These are phyloP conservation scores for Pythium dissimile DNA, from an alignment of 352 stramenopile species.

Conservation along the genomic window DNA sequence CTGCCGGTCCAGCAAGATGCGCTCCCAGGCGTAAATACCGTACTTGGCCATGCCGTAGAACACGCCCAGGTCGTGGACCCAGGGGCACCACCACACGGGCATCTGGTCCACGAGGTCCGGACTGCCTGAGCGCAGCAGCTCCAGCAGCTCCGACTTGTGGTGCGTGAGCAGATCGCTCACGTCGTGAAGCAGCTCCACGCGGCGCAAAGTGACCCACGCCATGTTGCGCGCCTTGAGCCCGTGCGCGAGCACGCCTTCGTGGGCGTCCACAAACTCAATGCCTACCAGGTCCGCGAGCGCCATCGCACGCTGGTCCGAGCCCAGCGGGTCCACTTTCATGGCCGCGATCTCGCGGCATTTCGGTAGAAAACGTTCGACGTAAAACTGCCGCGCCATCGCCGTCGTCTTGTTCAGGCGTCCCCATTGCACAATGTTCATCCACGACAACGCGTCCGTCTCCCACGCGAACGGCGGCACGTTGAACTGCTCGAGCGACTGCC, in stretches of 20 bases:
- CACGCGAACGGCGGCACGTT: slow-evolving; percentile 54
- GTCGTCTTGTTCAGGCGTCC: slow-evolving; percentile 82
- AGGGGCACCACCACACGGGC: slow-evolving; percentile 89
- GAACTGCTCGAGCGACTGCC: slow-evolving; percentile 9
- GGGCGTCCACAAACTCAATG: slow-evolving; percentile 85
- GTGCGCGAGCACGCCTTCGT: slow-evolving; percentile 78
- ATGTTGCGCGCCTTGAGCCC: slow-evolving; percentile 83
- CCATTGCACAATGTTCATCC: slow-evolving; percentile 81
- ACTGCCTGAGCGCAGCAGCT: slow-evolving; percentile 56
- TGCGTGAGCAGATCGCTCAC: slow-evolving; percentile 57
- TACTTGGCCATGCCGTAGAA: slow-evolving; percentile 80
- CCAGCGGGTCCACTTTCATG: slow-evolving; percentile 78
- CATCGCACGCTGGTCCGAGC: slow-evolving; percentile 68
- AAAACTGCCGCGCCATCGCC: slow-evolving; percentile 52
- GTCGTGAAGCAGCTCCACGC: slow-evolving; percentile 69
- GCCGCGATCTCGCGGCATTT: slow-evolving; percentile 74
- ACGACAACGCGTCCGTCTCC: slow-evolving; percentile 79
- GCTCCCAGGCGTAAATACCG: slow-evolving; percentile 68
- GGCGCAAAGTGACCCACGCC: slow-evolving; percentile 77
- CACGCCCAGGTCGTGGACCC: slow-evolving; percentile 77
- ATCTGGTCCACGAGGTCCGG: slow-evolving; percentile 62
- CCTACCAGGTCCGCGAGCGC: slow-evolving; percentile 74
- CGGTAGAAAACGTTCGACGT: slow-evolving; percentile 66
- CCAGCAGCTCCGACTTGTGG: slow-evolving; percentile 33
- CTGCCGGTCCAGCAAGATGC: slow-evolving; percentile 64